A percentile compares a stretch with the other conserved stretches of the same genome.
Conservation (phyloP, 108 stramenopile genomes). For the Hondaea fermentalgiana region DNA sequence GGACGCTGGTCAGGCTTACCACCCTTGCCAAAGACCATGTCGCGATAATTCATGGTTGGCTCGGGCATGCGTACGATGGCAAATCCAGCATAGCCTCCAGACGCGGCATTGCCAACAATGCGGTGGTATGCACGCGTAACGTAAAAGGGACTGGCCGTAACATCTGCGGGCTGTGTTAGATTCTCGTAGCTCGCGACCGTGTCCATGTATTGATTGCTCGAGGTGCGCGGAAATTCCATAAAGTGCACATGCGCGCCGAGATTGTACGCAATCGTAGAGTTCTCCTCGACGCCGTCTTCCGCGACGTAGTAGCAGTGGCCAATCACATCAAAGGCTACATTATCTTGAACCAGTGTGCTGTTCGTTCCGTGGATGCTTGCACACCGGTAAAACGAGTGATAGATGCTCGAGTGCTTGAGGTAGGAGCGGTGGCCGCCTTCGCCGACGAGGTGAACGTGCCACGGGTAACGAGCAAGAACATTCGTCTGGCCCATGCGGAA, state of each 20-base stretch:
- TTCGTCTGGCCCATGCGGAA: constrained; percentile 56
- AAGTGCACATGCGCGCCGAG: constrained; percentile 49
- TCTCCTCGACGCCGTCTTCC: constrained; percentile 52
- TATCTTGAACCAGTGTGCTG: constrained; percentile 23
- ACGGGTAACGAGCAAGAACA: constrained; percentile 45
- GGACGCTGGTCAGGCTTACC: not conserved
- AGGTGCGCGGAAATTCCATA: constrained; percentile 16
- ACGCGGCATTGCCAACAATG: not conserved
- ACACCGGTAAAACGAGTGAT: constrained; percentile 45
- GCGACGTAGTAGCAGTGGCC: constrained; percentile 47
- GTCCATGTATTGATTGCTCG: not conserved
- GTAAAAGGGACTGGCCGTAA: not conserved
- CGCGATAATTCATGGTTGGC: not conserved
- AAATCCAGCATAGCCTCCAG: not conserved
- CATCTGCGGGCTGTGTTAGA: not conserved
- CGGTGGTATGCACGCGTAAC: not conserved
- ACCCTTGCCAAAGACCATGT: not conserved
- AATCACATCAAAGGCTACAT: constrained; percentile 45
- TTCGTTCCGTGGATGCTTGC: constrained; percentile 45
- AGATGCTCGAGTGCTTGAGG: constrained; percentile 39
- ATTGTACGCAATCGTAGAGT: constrained; percentile 42
- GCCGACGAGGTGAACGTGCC: constrained; percentile 45
- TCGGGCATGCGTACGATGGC: not conserved
- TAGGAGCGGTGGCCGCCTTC: constrained; percentile 37
- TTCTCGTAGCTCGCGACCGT: not conserved